Evolutionary conservation across 441 rosid species (phyloP).

Genomic region (Pelargonium fulgidum): DNA sequence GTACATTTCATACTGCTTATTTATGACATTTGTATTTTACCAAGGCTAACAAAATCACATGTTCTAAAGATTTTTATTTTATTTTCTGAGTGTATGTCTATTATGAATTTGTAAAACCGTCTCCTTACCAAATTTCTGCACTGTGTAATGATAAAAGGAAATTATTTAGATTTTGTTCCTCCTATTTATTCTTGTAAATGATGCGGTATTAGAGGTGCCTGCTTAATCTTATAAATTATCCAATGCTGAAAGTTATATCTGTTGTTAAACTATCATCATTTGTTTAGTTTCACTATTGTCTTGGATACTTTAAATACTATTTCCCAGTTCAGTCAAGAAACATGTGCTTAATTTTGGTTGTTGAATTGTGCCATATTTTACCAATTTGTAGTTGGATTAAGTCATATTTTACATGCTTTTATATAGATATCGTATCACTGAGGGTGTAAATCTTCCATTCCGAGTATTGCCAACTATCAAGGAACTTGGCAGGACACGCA

Average conservation of each 20-base stretch:
- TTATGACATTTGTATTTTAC: neutral
- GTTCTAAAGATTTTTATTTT: neutral
- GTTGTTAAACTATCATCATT: neutral
- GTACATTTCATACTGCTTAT: neutral
- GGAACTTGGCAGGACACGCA: slow-evolving; percentile 95
- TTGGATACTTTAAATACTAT: neutral
- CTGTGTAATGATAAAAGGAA: neutral
- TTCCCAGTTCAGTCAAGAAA: neutral
- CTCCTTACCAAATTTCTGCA: neutral
- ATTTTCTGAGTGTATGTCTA: neutral
- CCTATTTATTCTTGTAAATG: neutral
- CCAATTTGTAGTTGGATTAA: neutral
- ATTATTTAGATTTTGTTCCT: neutral
- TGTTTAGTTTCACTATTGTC: neutral
- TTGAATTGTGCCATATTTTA: neutral
- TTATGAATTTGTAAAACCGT: neutral
- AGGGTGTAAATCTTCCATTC: slow-evolving; percentile 96
- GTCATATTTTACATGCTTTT: neutral
- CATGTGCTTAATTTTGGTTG: neutral
- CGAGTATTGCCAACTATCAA: slow-evolving; percentile 92
- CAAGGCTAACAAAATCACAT: neutral
- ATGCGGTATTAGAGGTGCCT: neutral
- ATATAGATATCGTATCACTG: slow-evolving; percentile 83
- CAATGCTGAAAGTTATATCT: too few relatives aligned
- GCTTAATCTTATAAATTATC: neutral